Evolutionary conservation across 2,329 filamentous ascomycete species (phyloP), one percentile per base, ranked within the genome.

Genomic region (Dactylonectria estremocensis): DNA sequence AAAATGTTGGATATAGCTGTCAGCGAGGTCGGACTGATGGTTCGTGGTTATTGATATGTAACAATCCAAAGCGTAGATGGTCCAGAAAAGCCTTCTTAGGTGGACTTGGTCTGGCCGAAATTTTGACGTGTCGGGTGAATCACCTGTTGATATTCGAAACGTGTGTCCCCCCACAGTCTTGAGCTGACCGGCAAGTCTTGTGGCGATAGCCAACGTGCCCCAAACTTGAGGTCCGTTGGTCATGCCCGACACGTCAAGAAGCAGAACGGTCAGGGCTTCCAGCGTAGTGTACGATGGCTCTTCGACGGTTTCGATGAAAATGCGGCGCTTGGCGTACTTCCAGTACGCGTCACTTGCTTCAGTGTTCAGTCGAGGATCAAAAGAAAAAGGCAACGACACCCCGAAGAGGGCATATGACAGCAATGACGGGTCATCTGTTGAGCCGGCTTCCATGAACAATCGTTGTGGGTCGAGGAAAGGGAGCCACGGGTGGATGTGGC

Each of bases 211-310:
- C 16, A 67, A 60, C 13, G 35, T 6, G 5, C 65, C 55, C 48
- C 48, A 67, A 2, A 64, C 55, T 18, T 67, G 65, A 14, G 65
- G 65, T 6, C 65, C 65, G 16, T 67, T 63, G 3, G 65, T 67
- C 65, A 67, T 67, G 14, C 59, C 65, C 2, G 65, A 67, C 2
- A 67, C 49, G 54, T 67, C 65, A 14, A 67, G 49, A 31, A 45
- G n/a, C 16, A 67, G 55, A 35, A 67, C 35, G 1, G 65, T 40
- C 4, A 55, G 16, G 35, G 65, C 60, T 22, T 67, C 65, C 11
- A 67, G 65, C 2, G 65, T 48, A 5, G 54, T 33, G 28, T 59
- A 64, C 2, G 65, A 67, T 2, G 65, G 65, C 40, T 67, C 65
- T n/a, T 67, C 65, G 5, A 55, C 16, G 22, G 46, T 53, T 37